phyloP scores from a whole-genome alignment of 768 basidiomycete species.

The Collybia nuda region DNA sequence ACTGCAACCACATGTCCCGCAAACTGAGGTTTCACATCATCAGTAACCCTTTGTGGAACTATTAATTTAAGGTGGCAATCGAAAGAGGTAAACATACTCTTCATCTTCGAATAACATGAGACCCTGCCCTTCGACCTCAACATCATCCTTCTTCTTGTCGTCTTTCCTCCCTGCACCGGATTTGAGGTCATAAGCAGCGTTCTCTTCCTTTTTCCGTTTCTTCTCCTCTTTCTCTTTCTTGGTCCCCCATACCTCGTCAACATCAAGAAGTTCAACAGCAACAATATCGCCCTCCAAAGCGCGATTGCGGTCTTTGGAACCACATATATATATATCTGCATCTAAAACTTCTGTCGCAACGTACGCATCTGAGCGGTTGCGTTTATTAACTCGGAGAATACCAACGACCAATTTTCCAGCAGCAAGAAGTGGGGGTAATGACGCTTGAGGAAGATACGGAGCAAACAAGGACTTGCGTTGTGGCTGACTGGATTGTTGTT shows the following conservation, averaged over 20 bases:
- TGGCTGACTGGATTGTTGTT: constrained; percentile 88
- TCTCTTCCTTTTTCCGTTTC: constrained; percentile 99
- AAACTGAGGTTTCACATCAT: constrained; percentile 97
- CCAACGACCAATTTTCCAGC: constrained; percentile 98
- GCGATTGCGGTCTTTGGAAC: constrained; percentile 97
- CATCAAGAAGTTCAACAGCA: constrained; percentile 95
- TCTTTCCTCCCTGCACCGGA: constrained; percentile 77
- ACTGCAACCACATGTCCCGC: constrained; percentile 99
- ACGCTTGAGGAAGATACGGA: constrained; percentile 97
- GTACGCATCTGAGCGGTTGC: constrained; percentile 97
- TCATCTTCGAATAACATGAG: constrained; percentile 97
- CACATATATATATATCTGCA: constrained; percentile 98
- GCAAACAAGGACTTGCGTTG: constrained; percentile 98
- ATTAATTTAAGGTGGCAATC: background rate
- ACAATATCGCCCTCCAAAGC: constrained; percentile 98
- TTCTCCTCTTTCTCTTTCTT: constrained; percentile 99
- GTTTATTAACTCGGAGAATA: constrained; percentile 95
- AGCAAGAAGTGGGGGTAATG: constrained; percentile 91
- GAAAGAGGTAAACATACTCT: constrained; percentile 51
- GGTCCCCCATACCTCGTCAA: constrained; percentile 97
- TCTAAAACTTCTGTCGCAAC: constrained; percentile 98
- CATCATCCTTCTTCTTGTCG: constrained; percentile 99
- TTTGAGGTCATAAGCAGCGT: constrained; percentile 89
- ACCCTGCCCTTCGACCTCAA: constrained; percentile 98
- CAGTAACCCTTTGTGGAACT: constrained; percentile 69